Conservation (phyloP, 495 filamentous ascomycete genomes). For the Penicillium coprophilum region DNA sequence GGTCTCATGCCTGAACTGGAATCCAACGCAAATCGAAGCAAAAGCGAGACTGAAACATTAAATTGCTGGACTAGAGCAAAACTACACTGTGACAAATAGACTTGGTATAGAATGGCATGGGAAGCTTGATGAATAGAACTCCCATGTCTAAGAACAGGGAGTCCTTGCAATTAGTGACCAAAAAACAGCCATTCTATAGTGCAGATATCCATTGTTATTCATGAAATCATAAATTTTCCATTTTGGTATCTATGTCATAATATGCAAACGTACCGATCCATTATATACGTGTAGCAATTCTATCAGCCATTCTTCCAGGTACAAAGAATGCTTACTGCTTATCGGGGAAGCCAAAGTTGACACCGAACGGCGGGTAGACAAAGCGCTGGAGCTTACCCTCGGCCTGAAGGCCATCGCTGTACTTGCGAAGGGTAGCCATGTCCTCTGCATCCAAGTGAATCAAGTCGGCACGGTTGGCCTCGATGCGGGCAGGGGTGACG, state of each 20-base stretch:
- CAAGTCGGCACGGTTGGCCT: constrained; percentile 64
- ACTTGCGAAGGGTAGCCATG: constrained; percentile 61
- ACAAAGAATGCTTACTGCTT: constrained; percentile 42
- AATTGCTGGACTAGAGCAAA: too few relatives aligned
- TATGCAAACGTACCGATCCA: not conserved
- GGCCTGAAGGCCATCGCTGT: constrained; percentile 53
- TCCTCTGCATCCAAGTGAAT: constrained; percentile 67
- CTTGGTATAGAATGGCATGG: too few relatives aligned
- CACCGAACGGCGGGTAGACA: constrained; percentile 76
- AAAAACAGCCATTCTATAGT: not conserved
- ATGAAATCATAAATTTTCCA: constrained; percentile 9
- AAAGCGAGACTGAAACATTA: not conserved
- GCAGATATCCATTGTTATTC: not conserved
- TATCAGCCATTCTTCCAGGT: not conserved
- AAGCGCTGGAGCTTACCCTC: constrained; percentile 65
- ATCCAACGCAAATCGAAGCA: not conserved
- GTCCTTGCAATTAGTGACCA: not conserved
- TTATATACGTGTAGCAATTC: not conserved
- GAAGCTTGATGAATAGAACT: too few relatives aligned
- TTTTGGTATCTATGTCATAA: constrained; percentile 1
- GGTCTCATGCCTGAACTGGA: not conserved
- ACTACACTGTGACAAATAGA: too few relatives aligned
- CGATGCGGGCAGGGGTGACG: constrained; percentile 70
- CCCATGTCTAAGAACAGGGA: too few relatives aligned
- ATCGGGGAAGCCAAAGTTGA: constrained; percentile 77